Evolutionary conservation across 2,329 filamentous ascomycete species (phyloP).

Genomic region (Diplodia sapinea): DNA sequence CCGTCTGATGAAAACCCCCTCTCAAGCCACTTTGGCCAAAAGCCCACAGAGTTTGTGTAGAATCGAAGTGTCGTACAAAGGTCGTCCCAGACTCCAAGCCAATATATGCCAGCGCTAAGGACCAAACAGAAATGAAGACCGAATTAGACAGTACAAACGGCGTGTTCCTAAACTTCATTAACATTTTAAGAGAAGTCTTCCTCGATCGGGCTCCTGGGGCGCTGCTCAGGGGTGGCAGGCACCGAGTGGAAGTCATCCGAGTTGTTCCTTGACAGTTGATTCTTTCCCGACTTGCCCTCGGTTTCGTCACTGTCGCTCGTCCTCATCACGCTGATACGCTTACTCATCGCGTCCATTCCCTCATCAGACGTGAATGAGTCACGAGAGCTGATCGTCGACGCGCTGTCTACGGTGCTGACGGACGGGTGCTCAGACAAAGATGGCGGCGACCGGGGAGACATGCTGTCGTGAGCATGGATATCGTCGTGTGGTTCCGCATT

Average conservation of each 20-base stretch:
- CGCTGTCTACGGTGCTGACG: constrained; percentile 37
- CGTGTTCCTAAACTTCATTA: constrained; percentile 14
- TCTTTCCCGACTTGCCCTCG: constrained; percentile 37
- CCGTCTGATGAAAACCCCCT: constrained; percentile 3
- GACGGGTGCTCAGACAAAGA: constrained; percentile 29
- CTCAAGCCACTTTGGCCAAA: not conserved
- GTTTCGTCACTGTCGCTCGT: constrained; percentile 36
- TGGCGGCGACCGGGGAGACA: constrained; percentile 43
- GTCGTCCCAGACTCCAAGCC: constrained; percentile 25
- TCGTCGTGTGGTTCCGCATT: constrained; percentile 24
- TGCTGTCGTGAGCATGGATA: constrained; percentile 35
- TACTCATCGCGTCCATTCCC: constrained; percentile 27
- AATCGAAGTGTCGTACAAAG: constrained; percentile 24
- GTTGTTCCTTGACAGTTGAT: constrained; percentile 38
- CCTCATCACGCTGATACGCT: constrained; percentile 24
- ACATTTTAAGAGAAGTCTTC: constrained; percentile 20
- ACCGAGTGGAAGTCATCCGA: constrained; percentile 53
- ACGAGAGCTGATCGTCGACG: constrained; percentile 42
- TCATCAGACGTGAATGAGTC: constrained; percentile 43
- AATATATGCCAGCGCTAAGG: constrained; percentile 25
- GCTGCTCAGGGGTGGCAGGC: constrained; percentile 44
- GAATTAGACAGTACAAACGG: constrained; percentile 25
- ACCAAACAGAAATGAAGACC: constrained; percentile 12
- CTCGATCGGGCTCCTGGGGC: constrained; percentile 20
- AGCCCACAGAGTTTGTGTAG: not conserved